Percentiles rank a stretch among this genome's conserved stretches.
These are phyloP conservation scores for Trichoderma atrobrunneum DNA, from an alignment of 2,329 filamentous ascomycete genomes.

Conservation along the genomic window DNA sequence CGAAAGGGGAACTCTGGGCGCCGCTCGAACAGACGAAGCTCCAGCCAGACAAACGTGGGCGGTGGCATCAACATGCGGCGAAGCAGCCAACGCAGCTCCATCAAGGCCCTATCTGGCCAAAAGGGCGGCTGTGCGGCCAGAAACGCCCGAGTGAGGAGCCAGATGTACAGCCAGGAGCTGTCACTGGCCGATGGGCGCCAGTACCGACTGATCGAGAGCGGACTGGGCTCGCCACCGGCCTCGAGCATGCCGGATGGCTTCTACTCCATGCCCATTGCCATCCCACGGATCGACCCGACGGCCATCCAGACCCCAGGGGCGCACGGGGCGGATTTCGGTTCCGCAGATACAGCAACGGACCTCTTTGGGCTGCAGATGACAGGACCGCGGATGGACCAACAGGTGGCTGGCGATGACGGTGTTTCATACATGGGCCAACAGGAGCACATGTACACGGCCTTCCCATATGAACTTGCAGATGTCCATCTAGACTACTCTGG, in stretches of 20 bases:
- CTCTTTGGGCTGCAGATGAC: slow-evolving; percentile 20
- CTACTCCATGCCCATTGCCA: slow-evolving; percentile 24
- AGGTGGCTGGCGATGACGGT: slow-evolving; percentile 3
- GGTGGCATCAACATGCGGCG: slow-evolving; percentile 3
- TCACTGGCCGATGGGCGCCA: slow-evolving; percentile 20
- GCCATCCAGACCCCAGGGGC: slow-evolving; percentile 13
- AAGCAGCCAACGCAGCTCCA: slow-evolving; percentile 28
- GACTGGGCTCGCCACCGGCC: slow-evolving; percentile 21
- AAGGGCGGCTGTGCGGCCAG: slow-evolving; percentile 35
- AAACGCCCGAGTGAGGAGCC: slow-evolving; percentile 27
- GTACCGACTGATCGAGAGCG: slow-evolving; percentile 15
- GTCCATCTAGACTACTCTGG: slow-evolving; percentile 29
- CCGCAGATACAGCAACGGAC: slow-evolving; percentile 3
- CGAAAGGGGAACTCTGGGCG: slow-evolving; percentile 49
- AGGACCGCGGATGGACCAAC: slow-evolving; percentile 15
- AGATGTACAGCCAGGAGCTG: slow-evolving; percentile 24
- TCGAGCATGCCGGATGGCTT: slow-evolving; percentile 26
- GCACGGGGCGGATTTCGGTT: slow-evolving; percentile 18
- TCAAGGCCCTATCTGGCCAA: slow-evolving; percentile 33
- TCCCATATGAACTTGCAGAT: slow-evolving; percentile 28
- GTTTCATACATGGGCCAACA: slow-evolving; percentile 16
- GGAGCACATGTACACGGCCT: slow-evolving; percentile 23
- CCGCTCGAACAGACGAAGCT: slow-evolving; percentile 21
- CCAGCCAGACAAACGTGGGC: slow-evolving; percentile 17
- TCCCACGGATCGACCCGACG: slow-evolving; percentile 24